A percentile compares a stretch with the other conserved stretches of the same genome.
Conservation (phyloP, 1,139 yeast species). For the Saccharomyces hybrid region DNA sequence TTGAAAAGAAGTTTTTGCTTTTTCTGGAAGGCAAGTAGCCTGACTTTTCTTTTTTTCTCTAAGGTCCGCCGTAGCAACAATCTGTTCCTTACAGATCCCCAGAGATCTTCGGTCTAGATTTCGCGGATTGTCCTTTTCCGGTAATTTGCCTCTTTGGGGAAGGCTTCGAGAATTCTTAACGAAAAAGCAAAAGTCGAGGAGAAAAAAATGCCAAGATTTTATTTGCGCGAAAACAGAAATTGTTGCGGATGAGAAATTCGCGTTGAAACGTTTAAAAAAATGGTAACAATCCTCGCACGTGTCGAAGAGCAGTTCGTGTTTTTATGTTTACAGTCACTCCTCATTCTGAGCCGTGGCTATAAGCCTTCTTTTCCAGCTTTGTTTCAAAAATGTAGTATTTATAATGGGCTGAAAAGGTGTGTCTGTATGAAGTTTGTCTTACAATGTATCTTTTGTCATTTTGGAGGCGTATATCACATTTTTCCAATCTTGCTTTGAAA, state of each 20-base stretch:
- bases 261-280: neutral
- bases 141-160: neutral
- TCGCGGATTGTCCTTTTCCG: neutral
- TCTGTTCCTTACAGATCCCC: neutral
- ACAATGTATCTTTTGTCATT: neutral
- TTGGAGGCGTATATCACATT: neutral
- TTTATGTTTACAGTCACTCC: neutral
- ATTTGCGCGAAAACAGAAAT: neutral
- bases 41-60: neutral
- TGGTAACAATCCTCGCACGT: neutral
- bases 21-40: too few relatives aligned
- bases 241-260: neutral
- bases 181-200: neutral
- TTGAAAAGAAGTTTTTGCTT: neutral
- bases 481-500: neutral
- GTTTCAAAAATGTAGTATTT: neutral
- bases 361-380: neutral
- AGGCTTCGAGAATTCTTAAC: neutral
- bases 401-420: neutral
- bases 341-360: neutral
- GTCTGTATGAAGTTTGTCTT: neutral
- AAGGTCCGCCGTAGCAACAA: neutral
- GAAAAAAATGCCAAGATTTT: neutral
- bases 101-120: slow-evolving; percentile 1
- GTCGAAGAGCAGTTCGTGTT: neutral